These are phyloP conservation scores for Globisporangium acanthophoron DNA, from an alignment of 352 stramenopile species.

Conservation along the genomic window DNA sequence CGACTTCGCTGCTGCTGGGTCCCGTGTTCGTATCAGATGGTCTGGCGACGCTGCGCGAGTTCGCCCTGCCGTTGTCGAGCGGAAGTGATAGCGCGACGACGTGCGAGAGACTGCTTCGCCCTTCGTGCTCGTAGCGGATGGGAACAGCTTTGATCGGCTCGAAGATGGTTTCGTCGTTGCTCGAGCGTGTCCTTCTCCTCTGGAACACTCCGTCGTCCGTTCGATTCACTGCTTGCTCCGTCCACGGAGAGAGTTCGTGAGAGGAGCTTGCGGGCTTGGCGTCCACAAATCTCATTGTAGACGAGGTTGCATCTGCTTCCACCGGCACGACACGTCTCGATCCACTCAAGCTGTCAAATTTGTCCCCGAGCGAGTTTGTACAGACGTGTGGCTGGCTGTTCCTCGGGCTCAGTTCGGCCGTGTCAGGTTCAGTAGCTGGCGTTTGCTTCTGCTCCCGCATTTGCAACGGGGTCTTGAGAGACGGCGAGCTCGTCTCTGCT, in stretches of 20 bases:
- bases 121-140: neutral
- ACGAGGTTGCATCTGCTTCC: neutral
- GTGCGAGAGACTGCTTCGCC: neutral
- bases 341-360: neutral
- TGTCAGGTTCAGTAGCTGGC: neutral
- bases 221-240: neutral
- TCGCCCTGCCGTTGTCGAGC: too few species aligned
- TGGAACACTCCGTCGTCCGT: neutral
- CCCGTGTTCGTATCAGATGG: neutral
- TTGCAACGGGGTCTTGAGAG: neutral
- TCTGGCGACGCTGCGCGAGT: neutral
- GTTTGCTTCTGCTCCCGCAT: neutral
- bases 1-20: neutral
- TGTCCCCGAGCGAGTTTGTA: neutral
- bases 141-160: neutral
- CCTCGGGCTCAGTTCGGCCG: neutral
- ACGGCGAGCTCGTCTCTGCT: neutral
- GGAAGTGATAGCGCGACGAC: too few species aligned
- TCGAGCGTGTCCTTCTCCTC: neutral
- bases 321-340: neutral
- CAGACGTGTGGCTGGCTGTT: neutral
- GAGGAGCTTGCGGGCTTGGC: neutral
- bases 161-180: neutral
- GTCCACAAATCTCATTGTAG: neutral
- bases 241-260: neutral